Evolutionary conservation across 2,329 filamentous ascomycete species (phyloP).

Genomic region (Coleophoma eucalyptorum): DNA sequence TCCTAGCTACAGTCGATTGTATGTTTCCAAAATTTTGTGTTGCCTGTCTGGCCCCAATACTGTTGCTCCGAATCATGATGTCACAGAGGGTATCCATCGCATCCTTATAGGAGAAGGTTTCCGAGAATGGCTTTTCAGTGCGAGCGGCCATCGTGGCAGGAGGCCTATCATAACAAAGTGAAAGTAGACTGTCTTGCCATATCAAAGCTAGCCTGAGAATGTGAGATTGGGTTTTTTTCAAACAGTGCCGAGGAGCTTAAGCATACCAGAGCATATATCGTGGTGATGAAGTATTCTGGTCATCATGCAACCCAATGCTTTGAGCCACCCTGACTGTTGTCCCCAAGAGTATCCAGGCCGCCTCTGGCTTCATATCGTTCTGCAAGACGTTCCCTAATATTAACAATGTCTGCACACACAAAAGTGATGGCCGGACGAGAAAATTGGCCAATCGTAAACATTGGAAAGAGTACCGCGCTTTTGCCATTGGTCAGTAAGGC

Average conservation of each 20-base stretch:
- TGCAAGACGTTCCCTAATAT: slow-evolving; percentile 57
- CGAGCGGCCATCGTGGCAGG: slow-evolving; percentile 56
- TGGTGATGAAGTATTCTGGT: slow-evolving; percentile 1
- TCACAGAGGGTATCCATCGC: slow-evolving; percentile 59
- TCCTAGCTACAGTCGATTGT: too few relatives aligned
- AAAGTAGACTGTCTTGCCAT: slow-evolving; percentile 61
- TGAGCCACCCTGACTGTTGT: slow-evolving; percentile 60
- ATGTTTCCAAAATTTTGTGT: too few relatives aligned
- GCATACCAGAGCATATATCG: slow-evolving; percentile 5
- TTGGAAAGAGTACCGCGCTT: slow-evolving; percentile 60
- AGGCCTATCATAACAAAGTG: slow-evolving; percentile 56
- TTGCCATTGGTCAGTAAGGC: slow-evolving; percentile 43
- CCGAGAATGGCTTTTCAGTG: slow-evolving; percentile 29
- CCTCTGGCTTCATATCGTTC: slow-evolving; percentile 64
- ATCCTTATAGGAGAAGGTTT: slow-evolving; percentile 47
- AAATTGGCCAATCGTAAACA: slow-evolving; percentile 59
- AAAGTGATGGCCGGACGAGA: slow-evolving; percentile 54
- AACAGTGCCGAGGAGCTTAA: too few relatives aligned
- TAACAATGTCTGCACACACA: slow-evolving; percentile 58
- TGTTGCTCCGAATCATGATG: slow-evolving; percentile 34
- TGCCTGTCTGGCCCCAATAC: too few relatives aligned
- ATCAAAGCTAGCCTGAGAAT: slow-evolving; percentile 36
- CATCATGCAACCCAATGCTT: slow-evolving; percentile 51
- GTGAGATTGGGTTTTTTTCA: too few relatives aligned
- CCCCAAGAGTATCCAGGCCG: slow-evolving; percentile 58